Conservation (phyloP, 257 asterid species). For the Fraxinus americana region DNA sequence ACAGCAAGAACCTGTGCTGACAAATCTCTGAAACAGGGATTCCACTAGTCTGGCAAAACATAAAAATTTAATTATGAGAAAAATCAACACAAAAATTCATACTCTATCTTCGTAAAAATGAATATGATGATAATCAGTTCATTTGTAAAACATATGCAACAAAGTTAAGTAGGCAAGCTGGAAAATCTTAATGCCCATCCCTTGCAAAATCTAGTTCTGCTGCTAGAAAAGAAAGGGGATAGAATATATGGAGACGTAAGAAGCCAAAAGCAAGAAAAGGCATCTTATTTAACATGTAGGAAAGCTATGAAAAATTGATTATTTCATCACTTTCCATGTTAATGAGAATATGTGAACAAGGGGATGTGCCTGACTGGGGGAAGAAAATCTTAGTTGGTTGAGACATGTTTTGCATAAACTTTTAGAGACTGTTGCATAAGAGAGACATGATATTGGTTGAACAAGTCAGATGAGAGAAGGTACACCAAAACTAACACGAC, state of each 20-base stretch:
- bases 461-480: background rate
- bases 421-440: background rate
- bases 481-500: background rate
- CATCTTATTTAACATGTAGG: background rate
- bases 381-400: background rate
- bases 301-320: background rate
- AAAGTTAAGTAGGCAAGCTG: background rate
- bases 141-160: background rate
- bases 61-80: slow-evolving; percentile 19
- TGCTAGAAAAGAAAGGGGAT: background rate
- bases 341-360: background rate
- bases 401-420: background rate
- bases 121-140: background rate
- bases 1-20: slow-evolving; percentile 81
- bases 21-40: slow-evolving; percentile 80
- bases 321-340: background rate
- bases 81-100: background rate
- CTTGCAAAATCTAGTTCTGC: background rate
- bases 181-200: background rate
- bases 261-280: background rate
- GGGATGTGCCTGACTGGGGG: background rate
- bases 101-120: background rate
- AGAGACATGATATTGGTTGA: background rate
- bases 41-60: slow-evolving; percentile 78
- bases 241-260: background rate